Conservation (phyloP, 768 basidiomycete species). For the Suillus subluteus region DNA sequence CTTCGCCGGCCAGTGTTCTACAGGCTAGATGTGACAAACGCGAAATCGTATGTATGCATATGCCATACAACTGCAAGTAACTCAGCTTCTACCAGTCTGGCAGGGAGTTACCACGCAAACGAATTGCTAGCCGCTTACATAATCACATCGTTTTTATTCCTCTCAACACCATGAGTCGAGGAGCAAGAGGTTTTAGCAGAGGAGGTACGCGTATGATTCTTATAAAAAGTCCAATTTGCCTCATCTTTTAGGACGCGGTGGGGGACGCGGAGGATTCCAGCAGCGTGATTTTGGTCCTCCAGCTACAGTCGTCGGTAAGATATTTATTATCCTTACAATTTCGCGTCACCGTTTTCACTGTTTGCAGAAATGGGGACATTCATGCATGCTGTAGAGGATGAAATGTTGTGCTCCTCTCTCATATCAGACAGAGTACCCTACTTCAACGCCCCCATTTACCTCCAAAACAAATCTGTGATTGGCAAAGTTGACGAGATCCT, state of each 20-base stretch:
- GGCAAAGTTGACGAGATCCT: conserved; percentile 99
- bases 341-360: conserved; percentile 15
- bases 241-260: conserved; percentile 52
- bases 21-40: neutral
- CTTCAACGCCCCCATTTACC: conserved; percentile 98
- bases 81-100: too few species aligned
- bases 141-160: conserved; percentile 16
- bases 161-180: conserved; percentile 49
- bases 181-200: conserved; percentile 57
- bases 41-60: neutral
- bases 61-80: neutral
- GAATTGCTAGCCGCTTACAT: conserved; percentile 23
- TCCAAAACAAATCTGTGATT: conserved; percentile 93
- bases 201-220: conserved; percentile 40
- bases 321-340: conserved; percentile 1
- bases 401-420: conserved; percentile 92
- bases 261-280: conserved; percentile 70
- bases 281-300: conserved; percentile 80
- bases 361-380: conserved; percentile 88
- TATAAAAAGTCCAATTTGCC: neutral
- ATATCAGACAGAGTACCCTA: conserved; percentile 93
- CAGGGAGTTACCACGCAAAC: too few species aligned
- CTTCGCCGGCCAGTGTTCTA: neutral
- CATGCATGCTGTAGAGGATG: conserved; percentile 94
- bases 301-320: conserved; percentile 72